A percentile compares a stretch with the other conserved stretches of the same genome.
Evolutionary conservation across 768 basidiomycete genomes (phyloP).

Genomic region (Hysterangium stoloniferum): DNA sequence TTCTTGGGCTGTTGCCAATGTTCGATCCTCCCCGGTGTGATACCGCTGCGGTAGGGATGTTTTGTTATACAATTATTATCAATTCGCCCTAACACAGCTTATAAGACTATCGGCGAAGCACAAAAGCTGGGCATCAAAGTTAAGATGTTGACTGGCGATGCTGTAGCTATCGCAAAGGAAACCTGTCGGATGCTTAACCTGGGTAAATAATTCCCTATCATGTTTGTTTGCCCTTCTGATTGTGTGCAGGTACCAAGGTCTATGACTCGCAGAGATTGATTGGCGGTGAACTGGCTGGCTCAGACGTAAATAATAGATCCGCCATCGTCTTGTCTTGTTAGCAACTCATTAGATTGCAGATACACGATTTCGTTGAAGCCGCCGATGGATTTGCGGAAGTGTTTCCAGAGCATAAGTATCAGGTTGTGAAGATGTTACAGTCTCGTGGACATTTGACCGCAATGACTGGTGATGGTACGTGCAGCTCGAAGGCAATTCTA

Average conservation of each 20-base stretch:
- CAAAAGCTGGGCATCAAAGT: slow-evolving; percentile 34
- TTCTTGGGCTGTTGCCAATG: slow-evolving; percentile 37
- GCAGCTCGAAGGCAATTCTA: background rate
- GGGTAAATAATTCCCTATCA: slow-evolving; percentile 7
- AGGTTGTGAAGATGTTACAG: slow-evolving; percentile 33
- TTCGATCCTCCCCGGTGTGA: slow-evolving; percentile 40
- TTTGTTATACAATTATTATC: too few species aligned
- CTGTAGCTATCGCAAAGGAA: slow-evolving; percentile 42
- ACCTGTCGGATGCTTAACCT: slow-evolving; percentile 37
- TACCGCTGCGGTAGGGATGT: slow-evolving; percentile 28
- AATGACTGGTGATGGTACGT: slow-evolving; percentile 34
- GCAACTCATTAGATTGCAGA: slow-evolving; percentile 11
- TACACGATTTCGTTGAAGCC: slow-evolving; percentile 38
- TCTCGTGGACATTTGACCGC: slow-evolving; percentile 34
- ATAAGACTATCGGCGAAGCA: slow-evolving; percentile 36
- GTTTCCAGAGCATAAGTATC: slow-evolving; percentile 37
- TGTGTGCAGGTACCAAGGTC: slow-evolving; percentile 29
- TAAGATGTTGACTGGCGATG: slow-evolving; percentile 47
- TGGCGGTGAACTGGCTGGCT: slow-evolving; percentile 34
- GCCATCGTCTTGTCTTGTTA: background rate
- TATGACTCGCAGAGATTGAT: slow-evolving; percentile 40
- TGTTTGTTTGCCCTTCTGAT: background rate
- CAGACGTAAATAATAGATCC: slow-evolving; percentile 20
- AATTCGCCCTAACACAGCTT: background rate
- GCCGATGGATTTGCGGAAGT: slow-evolving; percentile 47